Evolutionary conservation across 108 stramenopile genomes (phyloP).

Genomic region (Pseudonitzschia delicatissima): DNA sequence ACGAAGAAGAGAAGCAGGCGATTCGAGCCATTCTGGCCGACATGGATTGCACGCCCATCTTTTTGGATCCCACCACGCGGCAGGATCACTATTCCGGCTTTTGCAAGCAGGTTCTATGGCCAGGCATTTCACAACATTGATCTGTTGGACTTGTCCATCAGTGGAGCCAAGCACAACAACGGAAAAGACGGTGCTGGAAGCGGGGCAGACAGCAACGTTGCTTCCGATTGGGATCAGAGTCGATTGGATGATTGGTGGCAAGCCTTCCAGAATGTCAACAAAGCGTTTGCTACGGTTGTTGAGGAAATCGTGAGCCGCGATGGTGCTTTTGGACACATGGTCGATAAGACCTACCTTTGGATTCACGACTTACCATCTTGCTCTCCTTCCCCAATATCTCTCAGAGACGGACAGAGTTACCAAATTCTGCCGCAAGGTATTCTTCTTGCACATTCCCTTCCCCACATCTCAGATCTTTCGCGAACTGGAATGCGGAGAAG

Average conservation of each 20-base stretch:
- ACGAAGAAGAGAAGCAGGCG: conserved; percentile 69
- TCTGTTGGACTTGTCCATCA: conserved; percentile 74
- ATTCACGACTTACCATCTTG: conserved; percentile 99
- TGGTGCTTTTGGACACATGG: conserved; percentile 61
- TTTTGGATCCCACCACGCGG: conserved; percentile 59
- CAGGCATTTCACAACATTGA: conserved; percentile 98
- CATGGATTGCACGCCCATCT: conserved; percentile 96
- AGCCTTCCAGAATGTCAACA: conserved; percentile 86
- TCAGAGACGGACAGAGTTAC: conserved; percentile 26
- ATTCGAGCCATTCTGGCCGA: conserved; percentile 64
- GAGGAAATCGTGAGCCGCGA: conserved; percentile 38
- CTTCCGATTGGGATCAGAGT: conserved; percentile 85
- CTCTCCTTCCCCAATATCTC: conserved; percentile 88
- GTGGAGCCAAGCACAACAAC: conserved; percentile 30
- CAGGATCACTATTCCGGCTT: conserved; percentile 90
- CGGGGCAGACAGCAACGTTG: conserved; percentile 17
- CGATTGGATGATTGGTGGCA: conserved; percentile 85
- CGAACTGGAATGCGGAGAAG: conserved; percentile 91
- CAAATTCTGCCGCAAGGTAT: conserved; percentile 75
- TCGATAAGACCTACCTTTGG: conserved; percentile 68
- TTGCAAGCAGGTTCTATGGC: conserved; percentile 98
- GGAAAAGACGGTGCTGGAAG: not conserved
- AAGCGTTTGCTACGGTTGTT: conserved; percentile 74
- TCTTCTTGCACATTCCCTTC: conserved; percentile 99
- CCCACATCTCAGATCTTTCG: conserved; percentile 98